Evolutionary conservation across 768 basidiomycete genomes (phyloP).

Genomic region (Vishniacozyma victoriae): DNA sequence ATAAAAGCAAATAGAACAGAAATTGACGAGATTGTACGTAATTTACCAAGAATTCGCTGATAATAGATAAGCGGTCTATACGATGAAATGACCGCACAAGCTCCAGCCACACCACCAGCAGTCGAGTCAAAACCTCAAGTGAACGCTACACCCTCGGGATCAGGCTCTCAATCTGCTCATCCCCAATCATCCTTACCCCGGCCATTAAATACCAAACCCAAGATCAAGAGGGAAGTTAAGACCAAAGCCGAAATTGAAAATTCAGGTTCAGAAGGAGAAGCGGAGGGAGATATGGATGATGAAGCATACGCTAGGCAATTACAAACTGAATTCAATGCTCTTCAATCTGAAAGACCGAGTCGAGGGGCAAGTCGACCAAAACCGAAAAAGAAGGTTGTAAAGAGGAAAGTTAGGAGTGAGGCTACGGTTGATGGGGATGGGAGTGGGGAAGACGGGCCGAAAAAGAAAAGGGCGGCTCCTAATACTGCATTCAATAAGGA

Average conservation of each 20-base stretch:
- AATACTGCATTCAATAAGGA: conserved; percentile 48
- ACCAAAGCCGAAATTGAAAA: background rate
- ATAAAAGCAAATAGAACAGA: conserved; percentile 63
- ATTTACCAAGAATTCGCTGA: background rate
- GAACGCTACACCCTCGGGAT: background rate
- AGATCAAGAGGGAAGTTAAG: conserved; percentile 22
- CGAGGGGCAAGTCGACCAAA: conserved; percentile 43
- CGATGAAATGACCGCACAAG: conserved; percentile 25
- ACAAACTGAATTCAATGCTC: conserved; percentile 60
- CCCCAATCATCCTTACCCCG: conserved; percentile 24
- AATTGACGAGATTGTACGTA: conserved; percentile 61
- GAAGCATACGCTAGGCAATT: conserved; percentile 52
- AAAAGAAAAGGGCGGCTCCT: conserved; percentile 50
- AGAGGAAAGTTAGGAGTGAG: conserved; percentile 46
- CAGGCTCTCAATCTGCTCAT: conserved; percentile 5
- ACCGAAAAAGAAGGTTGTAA: conserved; percentile 7
- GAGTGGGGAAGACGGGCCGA: conserved; percentile 26
- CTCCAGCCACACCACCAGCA: background rate
- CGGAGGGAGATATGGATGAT: background rate
- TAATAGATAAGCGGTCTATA: conserved; percentile 14
- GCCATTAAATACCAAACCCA: conserved; percentile 8
- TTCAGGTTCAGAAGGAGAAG: conserved; percentile 5
- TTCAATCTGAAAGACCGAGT: conserved; percentile 44
- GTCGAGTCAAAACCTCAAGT: conserved; percentile 12
- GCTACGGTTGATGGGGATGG: conserved; percentile 23